Percentiles rank a stretch among this genome's conserved stretches.
Evolutionary conservation across 306 rosid species (phyloP).

Genomic region (Trichosanthes truncata): DNA sequence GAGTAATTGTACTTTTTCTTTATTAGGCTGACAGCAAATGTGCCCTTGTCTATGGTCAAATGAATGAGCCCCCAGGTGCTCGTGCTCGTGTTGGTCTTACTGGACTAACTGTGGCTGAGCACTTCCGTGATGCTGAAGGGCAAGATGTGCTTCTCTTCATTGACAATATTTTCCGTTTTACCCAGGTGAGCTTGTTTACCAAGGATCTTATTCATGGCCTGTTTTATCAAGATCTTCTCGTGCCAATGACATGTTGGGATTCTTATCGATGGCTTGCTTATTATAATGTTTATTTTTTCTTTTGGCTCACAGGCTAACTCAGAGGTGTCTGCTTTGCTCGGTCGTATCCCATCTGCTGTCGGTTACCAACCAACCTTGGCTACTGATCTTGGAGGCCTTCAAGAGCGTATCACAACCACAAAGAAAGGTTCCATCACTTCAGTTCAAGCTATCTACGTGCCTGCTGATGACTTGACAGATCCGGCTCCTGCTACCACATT

Average conservation of each 20-base stretch:
- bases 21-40: conserved; percentile 89
- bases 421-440: conserved; percentile 99
- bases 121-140: conserved; percentile 99
- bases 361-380: conserved; percentile 98
- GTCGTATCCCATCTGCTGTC: conserved; percentile 99
- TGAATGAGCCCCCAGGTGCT: conserved; percentile 99
- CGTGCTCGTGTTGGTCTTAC: conserved; percentile 99
- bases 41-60: conserved; percentile 97
- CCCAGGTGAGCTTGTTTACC: conserved; percentile 43
- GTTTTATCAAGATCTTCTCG: not conserved
- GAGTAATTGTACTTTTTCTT: not conserved
- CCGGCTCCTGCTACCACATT: conserved; percentile 21
- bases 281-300: not conserved
- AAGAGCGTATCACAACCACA: conserved; percentile 96
- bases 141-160: conserved; percentile 99
- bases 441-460: conserved; percentile 98
- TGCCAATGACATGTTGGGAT: not conserved
- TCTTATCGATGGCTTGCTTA: not conserved
- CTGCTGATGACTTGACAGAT: conserved; percentile 37
- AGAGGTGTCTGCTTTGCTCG: conserved; percentile 99
- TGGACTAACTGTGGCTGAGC: conserved; percentile 93
- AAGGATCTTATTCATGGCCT: not conserved
- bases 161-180: conserved; percentile 97
- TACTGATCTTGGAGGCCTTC: conserved; percentile 99
- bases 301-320: conserved; percentile 67